A percentile compares a stretch with the other conserved stretches of the same genome.
These are phyloP conservation scores for Colletotrichum sojae DNA, from an alignment of 2,329 filamentous ascomycete genomes.

Conservation along the genomic window DNA sequence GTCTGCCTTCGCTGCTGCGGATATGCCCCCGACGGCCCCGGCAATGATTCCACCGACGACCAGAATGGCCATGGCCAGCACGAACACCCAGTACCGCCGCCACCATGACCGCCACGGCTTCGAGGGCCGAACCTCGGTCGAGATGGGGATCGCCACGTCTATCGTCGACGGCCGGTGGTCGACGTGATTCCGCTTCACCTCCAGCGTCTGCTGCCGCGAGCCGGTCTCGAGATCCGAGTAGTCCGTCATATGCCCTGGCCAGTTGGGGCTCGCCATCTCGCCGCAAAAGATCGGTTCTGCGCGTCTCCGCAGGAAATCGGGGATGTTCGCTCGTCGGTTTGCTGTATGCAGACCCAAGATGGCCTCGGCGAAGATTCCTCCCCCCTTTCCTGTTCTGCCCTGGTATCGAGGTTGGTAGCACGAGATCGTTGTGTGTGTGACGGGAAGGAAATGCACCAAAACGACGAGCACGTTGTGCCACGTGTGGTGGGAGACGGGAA, in stretches of 20 bases:
- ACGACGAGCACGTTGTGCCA: slow-evolving; percentile 1
- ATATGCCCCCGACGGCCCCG: slow-evolving; percentile 28
- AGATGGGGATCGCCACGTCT: slow-evolving; percentile 30
- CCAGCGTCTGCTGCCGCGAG: neutral
- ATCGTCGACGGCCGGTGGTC: slow-evolving; percentile 22
- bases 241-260: slow-evolving; percentile 5
- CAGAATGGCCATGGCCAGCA: slow-evolving; percentile 31
- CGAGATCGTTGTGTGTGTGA: slow-evolving; percentile 13
- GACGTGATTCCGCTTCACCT: slow-evolving; percentile 6
- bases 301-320: neutral
- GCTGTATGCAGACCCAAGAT: too few species aligned
- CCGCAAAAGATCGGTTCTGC: too few species aligned
- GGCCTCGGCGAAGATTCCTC: too few species aligned
- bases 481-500: slow-evolving; percentile 10
- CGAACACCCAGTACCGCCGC: slow-evolving; percentile 35
- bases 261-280: slow-evolving; percentile 8
- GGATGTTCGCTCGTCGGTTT: neutral
- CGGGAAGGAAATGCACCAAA: neutral
- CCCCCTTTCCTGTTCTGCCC: neutral
- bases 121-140: neutral
- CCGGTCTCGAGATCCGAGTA: slow-evolving; percentile 7
- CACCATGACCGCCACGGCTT: slow-evolving; percentile 12
- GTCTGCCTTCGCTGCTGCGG: slow-evolving; percentile 16
- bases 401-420: slow-evolving; percentile 1
- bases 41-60: slow-evolving; percentile 33